Evolutionary conservation across 2,329 filamentous ascomycete genomes (phyloP).

Genomic region (Botrytis fabae): DNA sequence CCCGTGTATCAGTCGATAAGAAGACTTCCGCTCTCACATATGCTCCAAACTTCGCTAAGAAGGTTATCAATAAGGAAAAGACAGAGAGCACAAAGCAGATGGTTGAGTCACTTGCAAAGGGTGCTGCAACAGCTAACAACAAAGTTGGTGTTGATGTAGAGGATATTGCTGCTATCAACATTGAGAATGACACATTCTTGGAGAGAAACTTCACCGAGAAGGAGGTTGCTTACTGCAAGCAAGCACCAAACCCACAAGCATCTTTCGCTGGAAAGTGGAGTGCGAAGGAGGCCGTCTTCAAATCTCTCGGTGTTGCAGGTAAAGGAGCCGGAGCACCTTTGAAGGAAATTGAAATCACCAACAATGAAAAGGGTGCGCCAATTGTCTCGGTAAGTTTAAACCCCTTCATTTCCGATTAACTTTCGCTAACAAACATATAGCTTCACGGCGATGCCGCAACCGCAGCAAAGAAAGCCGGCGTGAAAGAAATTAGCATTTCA

Average conservation of each 20-base stretch:
- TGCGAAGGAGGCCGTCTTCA: slow-evolving; percentile 98
- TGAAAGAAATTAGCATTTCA: slow-evolving; percentile 87
- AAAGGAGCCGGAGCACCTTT: slow-evolving; percentile 86
- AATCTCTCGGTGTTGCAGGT: slow-evolving; percentile 84
- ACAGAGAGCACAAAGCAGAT: slow-evolving; percentile 58
- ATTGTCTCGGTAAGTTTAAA: slow-evolving; percentile 71
- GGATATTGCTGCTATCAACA: slow-evolving; percentile 81
- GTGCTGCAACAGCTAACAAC: slow-evolving; percentile 61
- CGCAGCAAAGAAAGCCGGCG: slow-evolving; percentile 81
- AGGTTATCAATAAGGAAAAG: slow-evolving; percentile 61
- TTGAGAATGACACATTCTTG: slow-evolving; percentile 90
- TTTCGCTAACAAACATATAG: slow-evolving; percentile 48
- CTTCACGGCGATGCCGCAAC: slow-evolving; percentile 81
- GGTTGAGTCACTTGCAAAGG: slow-evolving; percentile 73
- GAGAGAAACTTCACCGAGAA: slow-evolving; percentile 87
- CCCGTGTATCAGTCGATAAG: slow-evolving; percentile 81
- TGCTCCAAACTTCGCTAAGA: slow-evolving; percentile 63
- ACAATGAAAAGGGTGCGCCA: slow-evolving; percentile 79
- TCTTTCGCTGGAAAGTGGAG: slow-evolving; percentile 96
- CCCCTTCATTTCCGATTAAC: slow-evolving; percentile 14
- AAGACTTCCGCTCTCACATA: slow-evolving; percentile 80
- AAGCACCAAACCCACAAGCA: slow-evolving; percentile 76
- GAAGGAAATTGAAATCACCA: slow-evolving; percentile 91
- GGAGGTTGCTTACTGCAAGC: slow-evolving; percentile 85
- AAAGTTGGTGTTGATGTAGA: slow-evolving; percentile 95